Conservation (phyloP, 495 filamentous ascomycete species). For the Annulohypoxylon maeteangense region DNA sequence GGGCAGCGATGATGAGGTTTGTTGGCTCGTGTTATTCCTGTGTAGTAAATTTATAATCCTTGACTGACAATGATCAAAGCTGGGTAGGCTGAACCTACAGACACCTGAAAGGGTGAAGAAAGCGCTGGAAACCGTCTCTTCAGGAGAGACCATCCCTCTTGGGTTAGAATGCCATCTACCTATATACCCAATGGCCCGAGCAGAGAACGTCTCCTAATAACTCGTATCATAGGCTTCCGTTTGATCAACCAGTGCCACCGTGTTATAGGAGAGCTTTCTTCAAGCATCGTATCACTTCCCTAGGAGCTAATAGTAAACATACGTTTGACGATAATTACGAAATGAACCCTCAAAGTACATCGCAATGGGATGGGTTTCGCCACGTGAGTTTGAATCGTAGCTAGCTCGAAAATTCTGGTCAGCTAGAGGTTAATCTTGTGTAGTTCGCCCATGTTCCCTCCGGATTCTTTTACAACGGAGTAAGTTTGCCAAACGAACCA, state of each 20-base stretch:
- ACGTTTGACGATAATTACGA: conserved; percentile 73
- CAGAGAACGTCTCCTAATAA: background rate
- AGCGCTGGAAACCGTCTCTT: conserved; percentile 55
- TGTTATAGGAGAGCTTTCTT: conserved; percentile 50
- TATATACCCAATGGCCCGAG: background rate
- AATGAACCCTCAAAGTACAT: conserved; percentile 73
- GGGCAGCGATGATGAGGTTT: conserved; percentile 67
- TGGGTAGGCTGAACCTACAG: conserved; percentile 63
- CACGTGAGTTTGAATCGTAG: conserved; percentile 54
- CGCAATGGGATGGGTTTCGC: conserved; percentile 78
- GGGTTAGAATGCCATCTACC: conserved; percentile 48
- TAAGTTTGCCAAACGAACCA: conserved; percentile 23
- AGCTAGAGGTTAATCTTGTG: background rate
- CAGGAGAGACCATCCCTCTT: conserved; percentile 59
- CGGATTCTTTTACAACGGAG: conserved; percentile 62
- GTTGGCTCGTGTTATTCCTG: background rate
- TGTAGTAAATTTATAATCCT: background rate
- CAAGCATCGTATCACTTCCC: conserved; percentile 57
- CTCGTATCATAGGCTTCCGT: conserved; percentile 58
- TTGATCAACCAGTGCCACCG: conserved; percentile 61
- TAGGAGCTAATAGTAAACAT: conserved; percentile 59
- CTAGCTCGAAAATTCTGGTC: background rate
- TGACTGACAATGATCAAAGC: conserved; percentile 9
- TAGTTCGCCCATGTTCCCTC: conserved; percentile 57
- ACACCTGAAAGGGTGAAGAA: conserved; percentile 60